Evolutionary conservation across 257 asterid genomes (phyloP), one percentile per base, ranked within the genome.

Genomic region (Solanum pimpinellifolium): DNA sequence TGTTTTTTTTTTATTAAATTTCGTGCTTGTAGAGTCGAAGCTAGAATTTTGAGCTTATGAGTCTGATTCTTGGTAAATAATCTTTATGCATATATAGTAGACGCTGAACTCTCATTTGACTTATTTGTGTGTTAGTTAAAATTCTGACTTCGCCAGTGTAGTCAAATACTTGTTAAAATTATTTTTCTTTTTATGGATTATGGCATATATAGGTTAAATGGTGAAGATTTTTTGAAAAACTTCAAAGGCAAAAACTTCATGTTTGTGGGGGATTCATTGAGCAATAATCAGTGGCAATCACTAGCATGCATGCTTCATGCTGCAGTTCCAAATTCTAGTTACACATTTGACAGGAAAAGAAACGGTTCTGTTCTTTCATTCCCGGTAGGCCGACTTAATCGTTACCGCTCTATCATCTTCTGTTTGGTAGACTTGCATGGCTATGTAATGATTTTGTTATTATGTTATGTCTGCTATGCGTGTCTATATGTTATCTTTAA

Each of bases 201-300:
- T 3, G 47, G 72, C 27, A 37, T 87, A 95, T 13, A 59, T 86
- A 95, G 98, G 91, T 94, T 95, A 66, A 80, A 90, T 83, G 97
- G 95, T 5, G 88, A 66, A 88, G 91, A 80, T 8, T 90, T 95
- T 2, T 10, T 94, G 89, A 87, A 83, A 41, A 93, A 90, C 86
- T 74, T 92, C 5, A 91, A 88, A 74, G 95, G 94, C 16, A 92
- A 92, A 70, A 68, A 69, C 14, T 52, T 95, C 1, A 92, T 95
- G 90, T 95, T 95, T 84, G 97, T 95, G 27, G 98, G 98, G 56
- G 98, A 95, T 86, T 95, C 97, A 23, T 84, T 94, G 70, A 89
- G 95, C 90, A 87, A 83, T 1, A 92, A 94, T 59, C 98, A 93
- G 49, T 93, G 94, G 93, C 95, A 93, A 85, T 95, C 98, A n/a